Evolutionary conservation across 371 early-diverging fungal species (phyloP).

Genomic region (Coemansia sp.): DNA sequence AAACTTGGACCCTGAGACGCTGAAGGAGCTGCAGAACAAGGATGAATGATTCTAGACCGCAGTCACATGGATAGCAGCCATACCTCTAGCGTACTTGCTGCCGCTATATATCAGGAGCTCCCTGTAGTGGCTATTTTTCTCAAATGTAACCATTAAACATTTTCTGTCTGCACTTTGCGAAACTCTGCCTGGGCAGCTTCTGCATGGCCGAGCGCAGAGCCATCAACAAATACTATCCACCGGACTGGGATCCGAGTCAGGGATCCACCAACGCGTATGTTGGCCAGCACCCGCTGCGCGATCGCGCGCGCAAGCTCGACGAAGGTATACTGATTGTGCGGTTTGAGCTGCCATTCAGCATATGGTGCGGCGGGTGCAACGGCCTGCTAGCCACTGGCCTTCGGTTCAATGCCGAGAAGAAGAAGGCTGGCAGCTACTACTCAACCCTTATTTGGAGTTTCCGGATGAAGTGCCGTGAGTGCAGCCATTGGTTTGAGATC

Average conservation of each 20-base stretch:
- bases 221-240: slow-evolving; percentile 92
- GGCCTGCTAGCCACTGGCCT: slow-evolving; percentile 82
- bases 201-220: slow-evolving; percentile 83
- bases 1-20: slow-evolving; percentile 53
- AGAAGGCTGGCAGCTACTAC: slow-evolving; percentile 85
- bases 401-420: slow-evolving; percentile 94
- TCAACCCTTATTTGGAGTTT: slow-evolving; percentile 83
- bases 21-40: slow-evolving; percentile 44
- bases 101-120: too few relatives aligned
- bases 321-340: slow-evolving; percentile 88
- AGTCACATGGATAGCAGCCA: slow-evolving; percentile 6
- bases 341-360: slow-evolving; percentile 89
- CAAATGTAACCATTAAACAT: not conserved
- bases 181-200: not conserved
- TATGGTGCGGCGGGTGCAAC: slow-evolving; percentile 88
- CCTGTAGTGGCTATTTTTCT: not conserved
- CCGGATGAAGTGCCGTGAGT: slow-evolving; percentile 91
- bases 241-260: slow-evolving; percentile 88
- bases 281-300: slow-evolving; percentile 86
- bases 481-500: slow-evolving; percentile 85
- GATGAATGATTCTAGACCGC: not conserved
- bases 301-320: slow-evolving; percentile 84
- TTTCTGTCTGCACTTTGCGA: too few relatives aligned
- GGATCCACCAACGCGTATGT: slow-evolving; percentile 82
- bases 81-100: not conserved